These are phyloP conservation scores for Fusarium odoratissimum DNA, from an alignment of 2,329 filamentous ascomycete genomes.

Conservation along the genomic window DNA sequence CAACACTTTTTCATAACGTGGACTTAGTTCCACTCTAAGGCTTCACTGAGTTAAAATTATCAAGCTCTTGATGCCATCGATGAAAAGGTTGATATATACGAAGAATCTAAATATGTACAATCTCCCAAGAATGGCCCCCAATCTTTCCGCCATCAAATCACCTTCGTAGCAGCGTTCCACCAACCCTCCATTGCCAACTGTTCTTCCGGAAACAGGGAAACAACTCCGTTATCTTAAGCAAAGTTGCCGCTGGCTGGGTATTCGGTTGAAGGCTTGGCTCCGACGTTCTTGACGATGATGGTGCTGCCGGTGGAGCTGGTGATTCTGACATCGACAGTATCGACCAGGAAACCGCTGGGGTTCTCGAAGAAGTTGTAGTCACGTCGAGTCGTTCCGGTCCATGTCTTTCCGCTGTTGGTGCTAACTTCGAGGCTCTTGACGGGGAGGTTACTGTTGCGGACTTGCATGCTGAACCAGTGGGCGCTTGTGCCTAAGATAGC, in stretches of 20 bases:
- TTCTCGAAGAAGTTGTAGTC: slow-evolving; percentile 73
- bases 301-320: slow-evolving; percentile 63
- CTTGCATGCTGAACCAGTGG: slow-evolving; percentile 63
- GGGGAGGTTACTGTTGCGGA: slow-evolving; percentile 70
- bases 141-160: background rate
- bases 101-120: background rate
- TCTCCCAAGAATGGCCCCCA: background rate
- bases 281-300: slow-evolving; percentile 64
- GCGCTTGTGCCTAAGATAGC: slow-evolving; percentile 17
- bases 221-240: background rate
- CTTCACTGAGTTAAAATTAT: background rate
- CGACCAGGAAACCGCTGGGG: slow-evolving; percentile 64
- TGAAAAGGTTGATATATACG: background rate
- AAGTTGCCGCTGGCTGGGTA: slow-evolving; percentile 50
- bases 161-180: background rate
- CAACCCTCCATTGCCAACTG: background rate
- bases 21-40: background rate
- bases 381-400: slow-evolving; percentile 64
- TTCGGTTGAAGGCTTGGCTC: slow-evolving; percentile 50
- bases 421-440: slow-evolving; percentile 70
- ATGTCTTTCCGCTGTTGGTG: slow-evolving; percentile 68
- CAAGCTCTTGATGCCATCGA: background rate
- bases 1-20: background rate
- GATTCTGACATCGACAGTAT: slow-evolving; percentile 65
- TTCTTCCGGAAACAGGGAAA: no score